These are phyloP conservation scores for Microcos paniculata DNA, from an alignment of 345 rosid species.

Conservation along the genomic window DNA sequence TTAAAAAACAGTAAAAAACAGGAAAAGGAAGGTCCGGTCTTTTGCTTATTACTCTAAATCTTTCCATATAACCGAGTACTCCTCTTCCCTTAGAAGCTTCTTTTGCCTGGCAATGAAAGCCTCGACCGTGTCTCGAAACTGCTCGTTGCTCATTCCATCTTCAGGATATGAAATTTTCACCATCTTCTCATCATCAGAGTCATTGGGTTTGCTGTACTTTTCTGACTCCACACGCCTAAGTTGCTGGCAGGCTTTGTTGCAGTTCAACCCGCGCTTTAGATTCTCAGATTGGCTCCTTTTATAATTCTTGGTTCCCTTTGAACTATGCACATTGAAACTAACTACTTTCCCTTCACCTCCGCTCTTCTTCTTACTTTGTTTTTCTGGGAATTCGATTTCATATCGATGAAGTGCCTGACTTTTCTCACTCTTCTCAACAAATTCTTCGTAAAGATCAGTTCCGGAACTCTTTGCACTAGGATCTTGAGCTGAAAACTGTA, in stretches of 20 bases:
- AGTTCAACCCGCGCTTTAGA: background rate
- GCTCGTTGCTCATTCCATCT: slow-evolving; percentile 64
- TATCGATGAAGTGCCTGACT: slow-evolving; percentile 17
- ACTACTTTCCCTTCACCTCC: background rate
- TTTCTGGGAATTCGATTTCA: slow-evolving; percentile 28
- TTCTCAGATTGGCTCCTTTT: slow-evolving; percentile 49
- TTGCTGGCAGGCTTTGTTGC: slow-evolving; percentile 21
- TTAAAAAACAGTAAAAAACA: background rate
- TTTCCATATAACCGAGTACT: slow-evolving; percentile 24
- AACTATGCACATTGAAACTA: background rate
- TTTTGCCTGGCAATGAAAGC: slow-evolving; percentile 72
- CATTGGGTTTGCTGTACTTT: slow-evolving; percentile 22
- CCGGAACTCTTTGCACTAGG: slow-evolving; percentile 24
- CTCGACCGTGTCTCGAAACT: slow-evolving; percentile 51
- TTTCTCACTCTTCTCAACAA: slow-evolving; percentile 44
- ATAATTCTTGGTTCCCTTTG: slow-evolving; percentile 21
- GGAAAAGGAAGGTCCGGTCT: background rate
- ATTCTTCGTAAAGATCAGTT: slow-evolving; percentile 45
- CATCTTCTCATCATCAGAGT: slow-evolving; percentile 15
- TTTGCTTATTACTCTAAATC: background rate
- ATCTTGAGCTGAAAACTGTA: slow-evolving; percentile 43
- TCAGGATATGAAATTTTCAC: slow-evolving; percentile 30
- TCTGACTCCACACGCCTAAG: slow-evolving; percentile 41
- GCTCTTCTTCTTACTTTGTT: slow-evolving; percentile 26
- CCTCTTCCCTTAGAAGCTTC: slow-evolving; percentile 54